These are phyloP conservation scores for Hymenoscyphus linearis DNA, from an alignment of 2,329 filamentous ascomycete species.

Conservation along the genomic window DNA sequence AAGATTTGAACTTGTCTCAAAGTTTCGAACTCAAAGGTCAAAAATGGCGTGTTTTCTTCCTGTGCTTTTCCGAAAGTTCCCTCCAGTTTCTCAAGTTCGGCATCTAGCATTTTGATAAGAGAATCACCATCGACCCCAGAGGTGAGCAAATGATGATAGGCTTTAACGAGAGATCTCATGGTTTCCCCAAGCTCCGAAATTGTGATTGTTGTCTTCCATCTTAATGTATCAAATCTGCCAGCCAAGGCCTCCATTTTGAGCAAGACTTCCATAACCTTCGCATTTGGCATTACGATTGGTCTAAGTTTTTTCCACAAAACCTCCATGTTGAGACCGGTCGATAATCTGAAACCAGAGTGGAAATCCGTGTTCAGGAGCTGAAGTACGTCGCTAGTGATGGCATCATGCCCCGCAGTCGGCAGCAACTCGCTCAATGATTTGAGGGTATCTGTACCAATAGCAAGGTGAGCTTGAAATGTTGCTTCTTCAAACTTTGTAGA, in stretches of 20 bases:
- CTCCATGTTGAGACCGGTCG: slow-evolving; percentile 76
- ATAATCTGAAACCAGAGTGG: slow-evolving; percentile 63
- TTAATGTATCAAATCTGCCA: slow-evolving; percentile 53
- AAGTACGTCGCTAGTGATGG: slow-evolving; percentile 22
- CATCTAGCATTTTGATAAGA: slow-evolving; percentile 44
- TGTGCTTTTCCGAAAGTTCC: slow-evolving; percentile 39
- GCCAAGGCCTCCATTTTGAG: slow-evolving; percentile 51
- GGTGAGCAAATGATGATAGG: slow-evolving; percentile 50
- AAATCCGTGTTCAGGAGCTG: slow-evolving; percentile 52
- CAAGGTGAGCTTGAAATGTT: slow-evolving; percentile 57
- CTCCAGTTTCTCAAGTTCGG: slow-evolving; percentile 50
- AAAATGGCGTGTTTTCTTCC: slow-evolving; percentile 42
- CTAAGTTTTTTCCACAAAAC: slow-evolving; percentile 68
- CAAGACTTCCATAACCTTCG: slow-evolving; percentile 41
- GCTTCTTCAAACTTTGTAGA: slow-evolving; percentile 52
- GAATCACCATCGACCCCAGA: slow-evolving; percentile 29
- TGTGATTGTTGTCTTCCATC: slow-evolving; percentile 51
- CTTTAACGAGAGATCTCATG: slow-evolving; percentile 49
- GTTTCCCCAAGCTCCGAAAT: slow-evolving; percentile 48
- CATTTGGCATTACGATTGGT: slow-evolving; percentile 51
- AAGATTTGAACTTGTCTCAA: slow-evolving; percentile 42
- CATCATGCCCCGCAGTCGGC: background rate
- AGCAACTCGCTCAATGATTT: slow-evolving; percentile 1
- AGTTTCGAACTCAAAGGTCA: slow-evolving; percentile 51
- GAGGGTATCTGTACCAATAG: slow-evolving; percentile 32